Evolutionary conservation across 306 rosid genomes (phyloP).

Genomic region (Casuarina cunninghamiana): DNA sequence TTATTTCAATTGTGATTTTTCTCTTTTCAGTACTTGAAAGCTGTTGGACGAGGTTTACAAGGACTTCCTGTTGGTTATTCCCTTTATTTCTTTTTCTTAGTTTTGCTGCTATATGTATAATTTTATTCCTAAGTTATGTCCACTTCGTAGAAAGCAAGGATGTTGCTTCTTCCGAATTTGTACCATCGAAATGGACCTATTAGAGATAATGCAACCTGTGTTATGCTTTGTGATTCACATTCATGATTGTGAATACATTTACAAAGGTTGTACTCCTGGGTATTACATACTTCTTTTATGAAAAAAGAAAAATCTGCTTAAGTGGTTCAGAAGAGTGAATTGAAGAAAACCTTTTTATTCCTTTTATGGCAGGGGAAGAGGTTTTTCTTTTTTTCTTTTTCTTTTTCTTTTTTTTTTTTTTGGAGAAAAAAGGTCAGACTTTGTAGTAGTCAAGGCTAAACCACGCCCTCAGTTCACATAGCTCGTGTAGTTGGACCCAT

Average conservation of each 20-base stretch:
- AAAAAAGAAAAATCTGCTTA: not conserved
- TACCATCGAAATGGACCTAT: too few species aligned
- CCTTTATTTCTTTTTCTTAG: not conserved
- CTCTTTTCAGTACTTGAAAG: conserved; percentile 61
- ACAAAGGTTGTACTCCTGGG: not conserved
- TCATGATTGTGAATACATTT: too few species aligned
- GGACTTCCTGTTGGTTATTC: conserved; percentile 79
- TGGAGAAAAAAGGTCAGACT: too few species aligned
- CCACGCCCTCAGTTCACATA: too few species aligned
- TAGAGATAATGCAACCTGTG: too few species aligned
- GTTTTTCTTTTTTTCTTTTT: too few species aligned
- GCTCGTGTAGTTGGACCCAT: too few species aligned
- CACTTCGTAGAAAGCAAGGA: not conserved
- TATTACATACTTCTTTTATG: not conserved
- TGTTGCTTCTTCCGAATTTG: too few species aligned
- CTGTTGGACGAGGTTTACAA: conserved; percentile 71
- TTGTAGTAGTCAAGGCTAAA: too few species aligned
- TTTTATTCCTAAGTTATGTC: not conserved
- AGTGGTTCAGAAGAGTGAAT: not conserved
- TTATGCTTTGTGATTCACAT: too few species aligned
- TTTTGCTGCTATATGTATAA: not conserved
- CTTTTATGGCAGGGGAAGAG: not conserved
- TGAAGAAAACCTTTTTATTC: not conserved
- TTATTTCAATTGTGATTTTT: not conserved
- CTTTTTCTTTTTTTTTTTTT: too few species aligned